phyloP scores from a whole-genome alignment of 1,284 basidiomycete genomes.

The Leucoagaricus sp. region DNA sequence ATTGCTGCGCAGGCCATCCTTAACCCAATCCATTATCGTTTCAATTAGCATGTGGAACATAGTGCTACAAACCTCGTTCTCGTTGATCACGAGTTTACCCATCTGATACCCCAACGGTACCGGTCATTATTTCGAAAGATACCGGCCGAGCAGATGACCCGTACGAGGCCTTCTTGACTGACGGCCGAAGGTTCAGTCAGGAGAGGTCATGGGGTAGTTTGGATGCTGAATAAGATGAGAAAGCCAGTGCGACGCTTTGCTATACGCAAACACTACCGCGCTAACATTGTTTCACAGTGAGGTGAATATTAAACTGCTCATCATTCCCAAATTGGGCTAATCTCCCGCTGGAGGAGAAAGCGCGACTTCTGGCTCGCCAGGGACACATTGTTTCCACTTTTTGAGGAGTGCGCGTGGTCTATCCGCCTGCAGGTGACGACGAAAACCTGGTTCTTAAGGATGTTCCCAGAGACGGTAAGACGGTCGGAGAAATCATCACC shows the following conservation, averaged over 20 bases:
- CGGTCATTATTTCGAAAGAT: slow-evolving; percentile 70
- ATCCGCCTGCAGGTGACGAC: no score
- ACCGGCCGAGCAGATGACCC: slow-evolving; percentile 73
- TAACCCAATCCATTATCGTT: slow-evolving; percentile 80
- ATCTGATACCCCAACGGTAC: slow-evolving; percentile 54
- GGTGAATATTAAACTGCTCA: no score
- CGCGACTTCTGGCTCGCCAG: no score
- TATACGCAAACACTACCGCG: no score
- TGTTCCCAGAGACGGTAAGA: no score
- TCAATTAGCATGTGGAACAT: slow-evolving; percentile 84
- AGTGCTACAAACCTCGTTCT: slow-evolving; percentile 75
- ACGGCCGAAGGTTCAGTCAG: slow-evolving; percentile 64
- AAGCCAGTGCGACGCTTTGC: slow-evolving; percentile 68
- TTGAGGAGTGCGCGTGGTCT: no score
- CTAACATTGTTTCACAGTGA: no score
- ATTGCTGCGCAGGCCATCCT: slow-evolving; percentile 77
- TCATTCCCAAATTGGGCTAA: no score
- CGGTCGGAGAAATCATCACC: no score
- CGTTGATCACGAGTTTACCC: slow-evolving; percentile 71
- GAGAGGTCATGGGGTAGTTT: slow-evolving; percentile 80
- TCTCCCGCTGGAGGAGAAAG: no score
- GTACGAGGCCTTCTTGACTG: slow-evolving; percentile 76
- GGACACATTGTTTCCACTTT: no score
- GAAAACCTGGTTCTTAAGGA: no score
- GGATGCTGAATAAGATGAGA: slow-evolving; percentile 69